Evolutionary conservation across 305 asterid genomes (phyloP), one percentile per base, ranked within the genome.

Genomic region (Striga hermonthica): DNA sequence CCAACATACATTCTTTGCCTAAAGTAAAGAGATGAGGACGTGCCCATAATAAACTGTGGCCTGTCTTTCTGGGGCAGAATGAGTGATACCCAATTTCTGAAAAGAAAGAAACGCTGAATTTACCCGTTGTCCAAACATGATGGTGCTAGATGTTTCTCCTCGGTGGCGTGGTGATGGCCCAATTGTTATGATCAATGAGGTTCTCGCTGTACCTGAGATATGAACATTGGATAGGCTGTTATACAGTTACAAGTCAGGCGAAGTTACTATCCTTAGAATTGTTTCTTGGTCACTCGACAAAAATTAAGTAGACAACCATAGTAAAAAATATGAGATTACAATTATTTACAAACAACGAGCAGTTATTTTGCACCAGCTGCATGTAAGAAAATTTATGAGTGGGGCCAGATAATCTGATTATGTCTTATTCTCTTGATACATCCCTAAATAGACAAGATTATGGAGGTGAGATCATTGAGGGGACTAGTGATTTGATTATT

Each of bases 101-200:
- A 34, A 39, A 67, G 63, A 65, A 1, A 47, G 70, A 60, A 66
- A 40, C 61, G 47, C 16, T 43, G 49, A 74, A 70, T 61, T 76
- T 72, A 91, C 98, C 83, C 97, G 78, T 80, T 91, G 97, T 66
- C 98, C 98, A 79, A 91, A 87, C 86, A 74, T 73, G 73, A 91
- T 85, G 78, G 98, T 89, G 78, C 95, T 91, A 66, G 86, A 73
- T 65, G 98, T 89, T 81, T 91, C 98, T 72, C 88, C 96, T 68
- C 95, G 82, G 66, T 91, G 98, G 59, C 90, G 84, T 47, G 92
- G 95, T 34, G 98, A 91, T 59, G 98, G 97, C 61, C 98, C 97
- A 64, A 89, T 78, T 3, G 97, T 89, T 72, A 91, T 76, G 65
- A 89, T 76, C 72, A 91, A 77, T 7, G 98, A 91, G 67, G 98